A percentile compares a stretch with the other conserved stretches of the same genome.
Evolutionary conservation across 2,329 filamentous ascomycete species (phyloP).

Genomic region (Calcarisporium arbuscula): DNA sequence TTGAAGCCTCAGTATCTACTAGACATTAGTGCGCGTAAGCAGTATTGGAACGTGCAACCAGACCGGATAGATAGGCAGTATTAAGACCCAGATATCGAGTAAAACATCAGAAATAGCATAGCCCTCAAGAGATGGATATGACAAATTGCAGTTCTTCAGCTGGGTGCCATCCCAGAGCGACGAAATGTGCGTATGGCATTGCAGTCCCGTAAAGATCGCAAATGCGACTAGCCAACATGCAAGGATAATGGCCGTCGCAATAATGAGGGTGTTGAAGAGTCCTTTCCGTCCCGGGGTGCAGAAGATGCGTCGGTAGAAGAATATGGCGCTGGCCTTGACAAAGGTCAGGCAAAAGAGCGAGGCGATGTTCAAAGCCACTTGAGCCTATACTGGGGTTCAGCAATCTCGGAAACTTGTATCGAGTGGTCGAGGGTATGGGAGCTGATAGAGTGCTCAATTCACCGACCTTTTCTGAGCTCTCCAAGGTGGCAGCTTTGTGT

Average conservation of each 20-base stretch:
- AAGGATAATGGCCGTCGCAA: constrained; percentile 8
- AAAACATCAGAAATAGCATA: constrained; percentile 14
- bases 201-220: constrained; percentile 13
- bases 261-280: constrained; percentile 8
- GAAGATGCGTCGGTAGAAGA: constrained; percentile 17
- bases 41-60: constrained; percentile 2
- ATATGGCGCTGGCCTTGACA: constrained; percentile 13
- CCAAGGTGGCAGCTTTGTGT: constrained; percentile 1
- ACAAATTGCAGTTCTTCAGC: constrained; percentile 13
- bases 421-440: too few relatives aligned
- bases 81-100: constrained; percentile 14
- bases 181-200: constrained; percentile 16
- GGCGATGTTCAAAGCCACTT: constrained; percentile 9
- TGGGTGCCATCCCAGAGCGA: constrained; percentile 16
- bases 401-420: too few relatives aligned
- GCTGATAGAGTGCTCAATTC: too few relatives aligned
- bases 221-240: constrained; percentile 13
- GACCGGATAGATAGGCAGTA: constrained; percentile 12
- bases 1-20: constrained; percentile 6
- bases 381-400: too few relatives aligned
- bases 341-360: constrained; percentile 8
- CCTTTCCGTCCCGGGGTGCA: constrained; percentile 6
- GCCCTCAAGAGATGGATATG: constrained; percentile 12
- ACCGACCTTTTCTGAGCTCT: neutral
- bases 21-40: neutral